These are phyloP conservation scores for Akanthomyces muscarius DNA, from an alignment of 2,329 filamentous ascomycete genomes.

Conservation along the genomic window DNA sequence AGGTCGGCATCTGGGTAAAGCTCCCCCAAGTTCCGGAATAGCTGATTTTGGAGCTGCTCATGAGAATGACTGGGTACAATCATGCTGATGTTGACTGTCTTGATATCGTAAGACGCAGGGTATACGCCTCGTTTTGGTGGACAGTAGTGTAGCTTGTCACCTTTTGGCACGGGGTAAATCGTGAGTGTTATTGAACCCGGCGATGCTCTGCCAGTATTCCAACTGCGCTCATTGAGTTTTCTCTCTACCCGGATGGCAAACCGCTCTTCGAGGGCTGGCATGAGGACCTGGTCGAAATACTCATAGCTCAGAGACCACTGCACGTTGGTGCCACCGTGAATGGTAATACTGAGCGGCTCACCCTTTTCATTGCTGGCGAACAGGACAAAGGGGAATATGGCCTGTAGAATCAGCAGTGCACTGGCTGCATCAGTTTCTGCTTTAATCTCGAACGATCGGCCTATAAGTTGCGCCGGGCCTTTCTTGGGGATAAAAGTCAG, in stretches of 20 bases:
- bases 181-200: conserved; percentile 44
- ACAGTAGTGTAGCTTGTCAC: conserved; percentile 36
- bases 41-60: conserved; percentile 35
- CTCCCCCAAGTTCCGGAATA: conserved; percentile 37
- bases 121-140: conserved; percentile 22
- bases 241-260: conserved; percentile 48
- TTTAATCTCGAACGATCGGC: conserved; percentile 45
- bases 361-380: conserved; percentile 45
- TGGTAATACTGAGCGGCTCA: conserved; percentile 45
- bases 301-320: conserved; percentile 55
- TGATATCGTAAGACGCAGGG: conserved; percentile 34
- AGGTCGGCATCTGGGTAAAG: conserved; percentile 43
- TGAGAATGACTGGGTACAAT: conserved; percentile 45
- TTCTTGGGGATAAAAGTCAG: conserved; percentile 44
- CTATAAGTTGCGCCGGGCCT: conserved; percentile 35
- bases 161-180: conserved; percentile 30
- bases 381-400: conserved; percentile 55
- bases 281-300: conserved; percentile 58
- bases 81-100: conserved; percentile 47
- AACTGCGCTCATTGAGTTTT: conserved; percentile 44
- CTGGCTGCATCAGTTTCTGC: conserved; percentile 51
- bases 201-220: conserved; percentile 42
- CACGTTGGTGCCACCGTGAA: conserved; percentile 58
- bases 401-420: conserved; percentile 55
- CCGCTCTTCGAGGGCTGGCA: conserved; percentile 48